Conservation (phyloP, 2,329 filamentous ascomycete genomes). For the Sphaceloma murrayae region DNA sequence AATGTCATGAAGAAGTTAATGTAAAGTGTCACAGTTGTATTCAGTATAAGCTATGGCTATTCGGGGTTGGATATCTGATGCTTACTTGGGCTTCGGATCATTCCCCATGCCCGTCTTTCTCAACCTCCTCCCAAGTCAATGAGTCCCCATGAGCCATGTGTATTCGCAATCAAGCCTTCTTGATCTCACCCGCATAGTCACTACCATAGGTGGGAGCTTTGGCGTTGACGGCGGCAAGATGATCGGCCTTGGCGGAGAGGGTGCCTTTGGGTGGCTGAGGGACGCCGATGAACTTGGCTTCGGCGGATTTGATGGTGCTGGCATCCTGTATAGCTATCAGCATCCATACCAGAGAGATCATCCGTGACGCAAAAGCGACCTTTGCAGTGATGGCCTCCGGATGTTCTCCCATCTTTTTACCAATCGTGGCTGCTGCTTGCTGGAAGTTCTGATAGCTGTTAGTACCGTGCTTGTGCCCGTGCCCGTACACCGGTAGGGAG, state of each 20-base stretch:
- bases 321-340: too few species aligned
- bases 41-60: too few species aligned
- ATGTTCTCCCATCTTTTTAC: conserved; percentile 28
- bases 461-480: background rate
- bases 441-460: conserved; percentile 23
- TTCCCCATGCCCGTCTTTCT: too few species aligned
- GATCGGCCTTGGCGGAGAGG: conserved; percentile 33
- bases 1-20: background rate
- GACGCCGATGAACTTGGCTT: conserved; percentile 29
- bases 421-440: conserved; percentile 25
- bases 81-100: too few species aligned
- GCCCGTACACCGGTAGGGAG: too few species aligned
- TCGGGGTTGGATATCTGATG: too few species aligned
- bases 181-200: background rate
- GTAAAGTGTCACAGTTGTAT: too few species aligned
- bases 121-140: too few species aligned
- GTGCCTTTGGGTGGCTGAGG: conserved; percentile 25
- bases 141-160: too few species aligned
- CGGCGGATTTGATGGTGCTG: conserved; percentile 34
- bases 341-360: too few species aligned
- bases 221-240: conserved; percentile 29
- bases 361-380: background rate
- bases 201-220: background rate
- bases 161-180: background rate
- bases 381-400: conserved; percentile 25